A percentile compares a stretch with the other conserved stretches of the same genome.
These are phyloP conservation scores for Candida qinlingensis DNA, from an alignment of 805 yeast species.

Conservation along the genomic window DNA sequence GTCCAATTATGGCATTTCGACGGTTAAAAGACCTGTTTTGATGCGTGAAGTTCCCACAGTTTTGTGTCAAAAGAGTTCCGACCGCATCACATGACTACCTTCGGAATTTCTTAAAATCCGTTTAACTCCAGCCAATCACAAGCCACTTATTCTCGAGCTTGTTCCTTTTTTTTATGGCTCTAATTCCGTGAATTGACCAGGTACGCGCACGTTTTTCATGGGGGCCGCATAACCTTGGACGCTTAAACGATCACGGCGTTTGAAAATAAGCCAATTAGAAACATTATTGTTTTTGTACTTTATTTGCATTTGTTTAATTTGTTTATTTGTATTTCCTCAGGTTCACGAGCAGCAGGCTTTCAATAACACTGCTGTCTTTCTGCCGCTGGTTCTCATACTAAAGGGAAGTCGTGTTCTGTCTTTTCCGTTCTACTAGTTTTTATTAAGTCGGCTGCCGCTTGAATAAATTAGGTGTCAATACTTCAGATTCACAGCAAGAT, in stretches of 20 bases:
- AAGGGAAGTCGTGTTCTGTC: background rate
- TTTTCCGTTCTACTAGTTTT: too few species aligned
- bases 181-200: too few species aligned
- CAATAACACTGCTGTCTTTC: background rate
- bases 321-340: too few species aligned
- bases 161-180: background rate
- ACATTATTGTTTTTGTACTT: background rate
- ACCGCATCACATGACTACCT: background rate
- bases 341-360: background rate
- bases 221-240: too few species aligned
- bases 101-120: background rate
- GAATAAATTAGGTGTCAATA: background rate
- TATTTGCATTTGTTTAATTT: too few species aligned
- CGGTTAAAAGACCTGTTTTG: background rate
- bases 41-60: background rate
- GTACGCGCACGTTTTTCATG: too few species aligned
- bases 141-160: background rate
- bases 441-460: background rate
- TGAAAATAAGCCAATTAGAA: background rate
- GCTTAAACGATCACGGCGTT: too few species aligned
- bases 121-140: background rate
- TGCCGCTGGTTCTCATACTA: background rate
- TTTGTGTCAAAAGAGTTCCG: background rate
- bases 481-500: conserved; percentile 20
- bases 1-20: too few species aligned